Percentiles rank a stretch among this genome's conserved stretches.
Conservation (phyloP, 306 rosid species). For the Lotus japonicus region DNA sequence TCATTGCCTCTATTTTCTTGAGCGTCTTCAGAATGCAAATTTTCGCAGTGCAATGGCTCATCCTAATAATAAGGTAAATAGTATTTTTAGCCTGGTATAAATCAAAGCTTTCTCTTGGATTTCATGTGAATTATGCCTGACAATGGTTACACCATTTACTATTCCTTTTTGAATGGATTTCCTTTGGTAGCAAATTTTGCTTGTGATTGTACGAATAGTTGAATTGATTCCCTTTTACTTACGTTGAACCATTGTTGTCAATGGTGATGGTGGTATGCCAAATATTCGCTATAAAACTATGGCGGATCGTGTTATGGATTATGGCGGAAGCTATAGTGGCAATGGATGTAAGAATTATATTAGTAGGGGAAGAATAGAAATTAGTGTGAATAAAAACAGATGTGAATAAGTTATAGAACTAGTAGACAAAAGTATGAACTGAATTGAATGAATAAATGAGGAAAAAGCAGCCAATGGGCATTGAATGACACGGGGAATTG, state of each 20-base stretch:
- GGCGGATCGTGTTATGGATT: too few relatives aligned
- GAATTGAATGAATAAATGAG: too few relatives aligned
- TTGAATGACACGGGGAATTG: too few relatives aligned
- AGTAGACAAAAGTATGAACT: too few relatives aligned
- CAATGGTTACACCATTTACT: neutral
- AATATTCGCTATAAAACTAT: too few relatives aligned
- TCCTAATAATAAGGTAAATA: constrained; percentile 78
- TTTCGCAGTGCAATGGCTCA: constrained; percentile 98
- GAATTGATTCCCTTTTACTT: neutral
- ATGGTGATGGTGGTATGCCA: too few relatives aligned
- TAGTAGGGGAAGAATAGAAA: too few relatives aligned
- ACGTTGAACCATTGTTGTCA: neutral
- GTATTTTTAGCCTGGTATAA: neutral
- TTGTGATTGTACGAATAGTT: neutral
- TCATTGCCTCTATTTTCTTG: constrained; percentile 87
- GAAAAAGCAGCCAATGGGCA: too few relatives aligned
- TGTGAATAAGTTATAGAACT: too few relatives aligned
- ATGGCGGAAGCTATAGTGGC: too few relatives aligned
- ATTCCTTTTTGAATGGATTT: neutral
- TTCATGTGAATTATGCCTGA: constrained; percentile 5
- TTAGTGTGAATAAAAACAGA: too few relatives aligned
- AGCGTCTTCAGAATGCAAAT: constrained; percentile 83
- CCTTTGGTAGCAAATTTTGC: neutral
- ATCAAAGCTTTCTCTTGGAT: neutral
- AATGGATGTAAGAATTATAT: too few relatives aligned